Percentiles rank a stretch among this genome's conserved stretches.
Conservation (phyloP, 1,284 basidiomycete genomes). For the Ganoderma meredithae region DNA sequence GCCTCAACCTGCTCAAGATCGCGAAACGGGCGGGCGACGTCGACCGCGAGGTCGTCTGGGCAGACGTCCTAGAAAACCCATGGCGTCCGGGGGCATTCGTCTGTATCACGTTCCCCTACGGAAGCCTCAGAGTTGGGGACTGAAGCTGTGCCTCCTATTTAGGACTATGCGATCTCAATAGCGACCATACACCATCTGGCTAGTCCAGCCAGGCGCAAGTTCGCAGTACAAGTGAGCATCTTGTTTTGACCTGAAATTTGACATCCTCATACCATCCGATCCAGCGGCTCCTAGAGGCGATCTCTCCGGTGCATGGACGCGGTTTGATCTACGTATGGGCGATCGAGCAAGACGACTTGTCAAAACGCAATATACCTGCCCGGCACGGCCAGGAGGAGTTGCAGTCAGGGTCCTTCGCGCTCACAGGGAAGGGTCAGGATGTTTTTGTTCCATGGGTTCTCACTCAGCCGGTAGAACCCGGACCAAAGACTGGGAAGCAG, state of each 20-base stretch:
- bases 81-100: conserved; percentile 86
- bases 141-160: background rate
- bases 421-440: conserved; percentile 52
- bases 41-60: conserved; percentile 77
- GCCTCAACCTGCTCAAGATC: conserved; percentile 77
- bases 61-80: conserved; percentile 70
- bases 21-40: conserved; percentile 66
- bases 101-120: conserved; percentile 43
- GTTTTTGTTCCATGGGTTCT: conserved; percentile 81
- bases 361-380: conserved; percentile 71
- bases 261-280: background rate
- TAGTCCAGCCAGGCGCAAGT: conserved; percentile 72
- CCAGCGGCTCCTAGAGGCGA: conserved; percentile 71
- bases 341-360: conserved; percentile 88
- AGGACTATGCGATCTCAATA: conserved; percentile 96
- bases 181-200: conserved; percentile 95
- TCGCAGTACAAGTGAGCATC: conserved; percentile 72
- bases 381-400: background rate
- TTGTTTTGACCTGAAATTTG: conserved; percentile 2
- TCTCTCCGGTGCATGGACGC: conserved; percentile 73
- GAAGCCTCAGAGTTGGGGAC: background rate
- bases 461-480: conserved; percentile 37
- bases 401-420: background rate
- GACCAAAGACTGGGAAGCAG: conserved; percentile 31
- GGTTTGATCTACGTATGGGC: conserved; percentile 99